Base-by-base conservation (phyloP, 768 basidiomycete species). In the Tylopilus cervinicoccineus region DNA sequence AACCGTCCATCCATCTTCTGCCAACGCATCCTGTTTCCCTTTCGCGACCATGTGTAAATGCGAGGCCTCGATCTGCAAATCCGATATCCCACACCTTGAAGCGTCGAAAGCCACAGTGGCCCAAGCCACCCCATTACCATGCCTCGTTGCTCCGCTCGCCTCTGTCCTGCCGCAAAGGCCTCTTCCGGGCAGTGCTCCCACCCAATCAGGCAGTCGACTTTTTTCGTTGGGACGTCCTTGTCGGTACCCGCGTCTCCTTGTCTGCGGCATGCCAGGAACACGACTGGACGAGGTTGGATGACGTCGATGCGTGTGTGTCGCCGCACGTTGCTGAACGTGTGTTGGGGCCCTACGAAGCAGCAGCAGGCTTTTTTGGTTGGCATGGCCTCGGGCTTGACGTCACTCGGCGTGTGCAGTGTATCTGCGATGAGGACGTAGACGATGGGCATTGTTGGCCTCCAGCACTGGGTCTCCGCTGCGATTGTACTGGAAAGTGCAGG, bases 351-450 rank as follows among this genome's bases (percentile, higher is more conserved):
- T 64, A 64, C 46, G 63, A 64, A 43, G 59, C 64, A 0, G 56
- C 64, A 1, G 54, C 59, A 5, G 63, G 61, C 39, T 64, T 64
- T 56, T 65, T 47, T 43, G 63, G 63, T 4, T 65, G 63, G 63
- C 53, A 50, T 20, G 63, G 63, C 20, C 51, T 64, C 27, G 54
- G 61, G 16, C 20, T 52, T 12, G 62, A 46, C 19, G 22, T 43
- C 45, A 28, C 44, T 32, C 47, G 23, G n/a, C 16, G 37, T 16
- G 27, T 28, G 32, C 23, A 48, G 19, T 23, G 24, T 24, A 7
- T 24, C 6, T 4, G 8, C 6, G 16, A 28, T 4, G 34, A 36
- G 14, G 12, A 11, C 6, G 11, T 16, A 20, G 46, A 37, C 17
- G 38, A 24, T 17, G 45, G 20, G 1, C 12, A 17, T 27, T 37